Evolutionary conservation across 257 asterid species (phyloP).

Genomic region (Solanum neorickii): DNA sequence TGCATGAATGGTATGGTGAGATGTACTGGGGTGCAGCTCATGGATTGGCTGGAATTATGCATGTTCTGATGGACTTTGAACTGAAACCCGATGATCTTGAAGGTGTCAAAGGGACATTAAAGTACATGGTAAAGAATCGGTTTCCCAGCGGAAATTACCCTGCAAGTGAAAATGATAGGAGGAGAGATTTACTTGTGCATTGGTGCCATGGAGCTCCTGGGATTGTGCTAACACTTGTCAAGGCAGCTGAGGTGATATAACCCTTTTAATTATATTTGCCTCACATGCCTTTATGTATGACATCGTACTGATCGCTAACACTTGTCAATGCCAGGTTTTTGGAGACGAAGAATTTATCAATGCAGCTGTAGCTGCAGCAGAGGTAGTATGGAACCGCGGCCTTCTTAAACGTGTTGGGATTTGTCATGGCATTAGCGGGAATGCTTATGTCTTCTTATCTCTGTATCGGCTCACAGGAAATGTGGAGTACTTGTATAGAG

Average conservation of each 20-base stretch:
- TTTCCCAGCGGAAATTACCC: conserved; percentile 65
- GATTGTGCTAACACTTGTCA: conserved; percentile 51
- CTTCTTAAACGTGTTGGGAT: conserved; percentile 62
- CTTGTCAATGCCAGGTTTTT: conserved; percentile 28
- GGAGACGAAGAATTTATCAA: conserved; percentile 40
- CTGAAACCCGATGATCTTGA: conserved; percentile 41
- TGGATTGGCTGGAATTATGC: conserved; percentile 70
- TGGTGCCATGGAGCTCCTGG: conserved; percentile 94
- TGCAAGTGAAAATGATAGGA: conserved; percentile 42
- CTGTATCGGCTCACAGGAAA: conserved; percentile 62
- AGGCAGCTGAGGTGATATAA: conserved; percentile 57
- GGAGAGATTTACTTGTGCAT: conserved; percentile 49
- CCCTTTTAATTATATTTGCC: neutral
- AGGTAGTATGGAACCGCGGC: conserved; percentile 76
- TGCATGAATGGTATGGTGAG: conserved; percentile 59
- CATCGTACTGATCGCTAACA: neutral
- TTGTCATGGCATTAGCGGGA: conserved; percentile 83
- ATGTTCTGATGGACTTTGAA: conserved; percentile 43
- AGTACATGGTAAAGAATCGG: conserved; percentile 46
- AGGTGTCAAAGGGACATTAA: conserved; percentile 53
- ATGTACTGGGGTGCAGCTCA: conserved; percentile 89
- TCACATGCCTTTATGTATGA: neutral
- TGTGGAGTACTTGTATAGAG: conserved; percentile 45
- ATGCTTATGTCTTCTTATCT: conserved; percentile 54
- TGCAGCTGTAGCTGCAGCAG: conserved; percentile 77